Conservation (phyloP, 257 asterid species). For the Lithospermum erythrorhizon region DNA sequence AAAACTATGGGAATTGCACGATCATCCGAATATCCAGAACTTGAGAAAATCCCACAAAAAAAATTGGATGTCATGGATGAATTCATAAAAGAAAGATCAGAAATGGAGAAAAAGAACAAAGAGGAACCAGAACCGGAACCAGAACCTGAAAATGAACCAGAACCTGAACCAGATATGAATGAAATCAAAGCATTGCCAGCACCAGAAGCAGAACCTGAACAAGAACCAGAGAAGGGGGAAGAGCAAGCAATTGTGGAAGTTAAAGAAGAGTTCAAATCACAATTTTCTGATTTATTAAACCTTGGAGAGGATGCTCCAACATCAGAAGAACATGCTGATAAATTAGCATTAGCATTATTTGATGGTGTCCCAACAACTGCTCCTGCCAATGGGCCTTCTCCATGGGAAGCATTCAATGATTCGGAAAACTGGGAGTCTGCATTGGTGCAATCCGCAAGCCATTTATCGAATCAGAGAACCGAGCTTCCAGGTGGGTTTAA, state of each 20-base stretch:
- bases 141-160: constrained; percentile 13
- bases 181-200: constrained; percentile 73
- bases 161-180: constrained; percentile 42
- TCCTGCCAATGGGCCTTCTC: constrained; percentile 25
- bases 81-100: constrained; percentile 37
- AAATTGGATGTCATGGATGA: constrained; percentile 89
- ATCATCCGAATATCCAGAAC: constrained; percentile 70
- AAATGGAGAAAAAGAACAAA: not conserved
- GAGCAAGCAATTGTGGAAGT: not conserved
- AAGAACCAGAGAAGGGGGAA: not conserved
- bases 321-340: constrained; percentile 49
- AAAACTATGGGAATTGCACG: constrained; percentile 58
- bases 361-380: constrained; percentile 33
- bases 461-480: constrained; percentile 54
- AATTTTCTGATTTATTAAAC: not conserved
- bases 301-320: constrained; percentile 3
- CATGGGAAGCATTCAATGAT: constrained; percentile 84
- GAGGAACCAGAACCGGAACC: constrained; percentile 16
- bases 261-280: not conserved
- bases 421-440: constrained; percentile 81
- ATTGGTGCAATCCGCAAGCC: constrained; percentile 65
- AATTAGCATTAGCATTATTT: constrained; percentile 69
- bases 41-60: constrained; percentile 61
- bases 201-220: constrained; percentile 28
- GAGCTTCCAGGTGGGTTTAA: constrained; percentile 62